Percentiles rank a stretch among this genome's conserved stretches.
phyloP scores from a whole-genome alignment of 2,329 filamentous ascomycete species.

The Coleophoma eucalyptorum region DNA sequence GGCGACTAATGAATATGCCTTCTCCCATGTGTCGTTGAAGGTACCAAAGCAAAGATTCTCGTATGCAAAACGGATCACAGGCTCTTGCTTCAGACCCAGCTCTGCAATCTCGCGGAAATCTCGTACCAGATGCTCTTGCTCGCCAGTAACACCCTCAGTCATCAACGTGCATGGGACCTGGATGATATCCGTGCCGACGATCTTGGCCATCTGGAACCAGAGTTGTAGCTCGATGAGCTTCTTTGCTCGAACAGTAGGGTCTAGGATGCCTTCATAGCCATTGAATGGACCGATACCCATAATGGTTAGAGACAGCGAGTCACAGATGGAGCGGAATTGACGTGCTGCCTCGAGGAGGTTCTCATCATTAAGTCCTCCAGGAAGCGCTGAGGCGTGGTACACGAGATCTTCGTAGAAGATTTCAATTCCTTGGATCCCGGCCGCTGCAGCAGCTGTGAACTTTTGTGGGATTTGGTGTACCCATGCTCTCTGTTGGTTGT shows the following conservation, averaged over 20 bases:
- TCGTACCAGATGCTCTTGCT: conserved; percentile 51
- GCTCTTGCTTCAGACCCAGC: conserved; percentile 52
- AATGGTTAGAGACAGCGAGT: conserved; percentile 49
- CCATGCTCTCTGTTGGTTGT: conserved; percentile 58
- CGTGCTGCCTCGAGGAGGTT: conserved; percentile 51
- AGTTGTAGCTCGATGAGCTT: conserved; percentile 60
- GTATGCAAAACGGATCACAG: conserved; percentile 64
- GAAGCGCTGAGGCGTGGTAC: conserved; percentile 43
- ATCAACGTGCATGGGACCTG: conserved; percentile 68
- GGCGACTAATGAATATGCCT: conserved; percentile 64
- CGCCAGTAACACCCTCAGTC: conserved; percentile 35
- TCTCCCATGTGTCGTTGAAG: conserved; percentile 67
- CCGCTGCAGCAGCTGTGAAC: conserved; percentile 60
- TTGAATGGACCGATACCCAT: conserved; percentile 62
- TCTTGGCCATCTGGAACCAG: conserved; percentile 65
- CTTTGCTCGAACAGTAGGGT: conserved; percentile 52
- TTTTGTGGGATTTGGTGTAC: conserved; percentile 66
- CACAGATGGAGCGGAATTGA: conserved; percentile 53
- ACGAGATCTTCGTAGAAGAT: conserved; percentile 75
- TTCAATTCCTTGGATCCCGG: conserved; percentile 68
- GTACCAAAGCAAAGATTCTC: conserved; percentile 74
- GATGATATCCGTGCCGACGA: conserved; percentile 68
- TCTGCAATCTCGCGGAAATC: conserved; percentile 66
- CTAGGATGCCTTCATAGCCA: conserved; percentile 71
- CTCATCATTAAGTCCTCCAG: conserved; percentile 29